Base-by-base conservation (phyloP, 2,329 filamentous ascomycete genomes). In the Phyllosticta paracitricarpa region DNA sequence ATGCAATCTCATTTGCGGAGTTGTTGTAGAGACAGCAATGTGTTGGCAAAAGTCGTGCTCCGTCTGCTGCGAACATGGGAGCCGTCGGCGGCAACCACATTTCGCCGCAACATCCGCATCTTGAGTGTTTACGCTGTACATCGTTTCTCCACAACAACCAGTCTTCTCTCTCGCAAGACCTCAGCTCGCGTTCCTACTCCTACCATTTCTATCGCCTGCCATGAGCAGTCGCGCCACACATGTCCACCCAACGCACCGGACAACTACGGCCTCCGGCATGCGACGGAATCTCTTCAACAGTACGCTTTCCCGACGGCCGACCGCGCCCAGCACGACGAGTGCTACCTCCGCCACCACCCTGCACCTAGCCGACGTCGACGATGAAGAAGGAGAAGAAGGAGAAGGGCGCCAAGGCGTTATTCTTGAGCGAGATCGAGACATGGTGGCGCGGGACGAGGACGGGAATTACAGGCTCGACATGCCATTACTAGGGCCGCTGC, bases 391-490 rank as follows among this genome's bases (percentile, higher is more conserved):
- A 52, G 56, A 58, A 14, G 17, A n/a, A n/a, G 53, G 19, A 52
- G 12, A 40, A 51, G 25, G 22, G 3, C 17, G 28, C 3, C 25
- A 57, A 30, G 64, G 67, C 1, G 62, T 69, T 17, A 70, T 7
- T 17, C 40, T 48, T 2, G 40, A 48, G 40, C 77, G 57, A 48
- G 73, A 72, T 54, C 71, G 70, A 62, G 80, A 82, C 54, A 78
- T 82, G 26, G 78, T 82, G 25, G 77, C 77, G 53, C 74, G 77
- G 10, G 77, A 81, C 62, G 74, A 76, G 26, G 74, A 77, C 59
- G 80, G 80, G 1, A 73, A 76, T 26, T 62, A 52, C 22, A 25
- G 25, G 35, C 57, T 59, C 19, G 61, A 58, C 24, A 59, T 53
- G 57, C 54, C 61, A 14, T 22, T 56, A 10, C 24, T 54, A 2